These are phyloP conservation scores for Intubia oerlemansii DNA, from an alignment of 2,329 filamentous ascomycete genomes.

Conservation along the genomic window DNA sequence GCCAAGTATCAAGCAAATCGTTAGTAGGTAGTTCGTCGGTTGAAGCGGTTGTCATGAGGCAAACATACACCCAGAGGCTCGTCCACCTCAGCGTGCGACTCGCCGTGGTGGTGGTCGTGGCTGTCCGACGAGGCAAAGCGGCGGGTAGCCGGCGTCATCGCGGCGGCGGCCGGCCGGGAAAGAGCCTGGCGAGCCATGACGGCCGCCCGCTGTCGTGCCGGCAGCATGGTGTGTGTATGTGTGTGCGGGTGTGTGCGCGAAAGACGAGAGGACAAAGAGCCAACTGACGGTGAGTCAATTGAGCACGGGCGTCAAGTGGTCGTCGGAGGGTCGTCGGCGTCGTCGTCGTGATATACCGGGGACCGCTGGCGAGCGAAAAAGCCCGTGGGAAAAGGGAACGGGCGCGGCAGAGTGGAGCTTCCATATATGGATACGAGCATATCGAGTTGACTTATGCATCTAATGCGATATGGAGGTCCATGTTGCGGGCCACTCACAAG, in stretches of 20 bases:
- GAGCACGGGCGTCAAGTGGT: constrained; percentile 1
- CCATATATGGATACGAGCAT: too few species aligned
- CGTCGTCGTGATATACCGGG: too few species aligned
- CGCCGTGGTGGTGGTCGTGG: constrained; percentile 11
- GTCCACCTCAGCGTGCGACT: constrained; percentile 10
- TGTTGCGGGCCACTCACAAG: constrained; percentile 7
- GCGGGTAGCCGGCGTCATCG: constrained; percentile 9
- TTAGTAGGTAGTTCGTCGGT: too few species aligned
- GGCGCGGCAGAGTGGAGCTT: too few species aligned
- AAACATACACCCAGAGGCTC: constrained; percentile 35
- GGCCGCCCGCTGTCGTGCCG: constrained; percentile 15
- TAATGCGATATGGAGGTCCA: too few species aligned
- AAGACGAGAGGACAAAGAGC: too few species aligned
- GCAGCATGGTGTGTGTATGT: constrained; percentile 13
- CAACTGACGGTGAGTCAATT: neutral
- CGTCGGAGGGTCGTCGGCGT: too few species aligned
- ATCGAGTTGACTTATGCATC: too few species aligned
- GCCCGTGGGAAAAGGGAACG: constrained; percentile 3
- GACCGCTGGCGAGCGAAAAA: constrained; percentile 4
- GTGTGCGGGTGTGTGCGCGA: too few species aligned
- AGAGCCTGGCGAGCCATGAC: constrained; percentile 16
- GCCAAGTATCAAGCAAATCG: constrained; percentile 1
- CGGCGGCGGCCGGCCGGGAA: constrained; percentile 9
- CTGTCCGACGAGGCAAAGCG: constrained; percentile 24
- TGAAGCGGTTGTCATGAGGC: too few species aligned